Evolutionary conservation across 306 rosid species (phyloP), one percentile per base, ranked within the genome.

Genomic region (Lagenaria siceraria): DNA sequence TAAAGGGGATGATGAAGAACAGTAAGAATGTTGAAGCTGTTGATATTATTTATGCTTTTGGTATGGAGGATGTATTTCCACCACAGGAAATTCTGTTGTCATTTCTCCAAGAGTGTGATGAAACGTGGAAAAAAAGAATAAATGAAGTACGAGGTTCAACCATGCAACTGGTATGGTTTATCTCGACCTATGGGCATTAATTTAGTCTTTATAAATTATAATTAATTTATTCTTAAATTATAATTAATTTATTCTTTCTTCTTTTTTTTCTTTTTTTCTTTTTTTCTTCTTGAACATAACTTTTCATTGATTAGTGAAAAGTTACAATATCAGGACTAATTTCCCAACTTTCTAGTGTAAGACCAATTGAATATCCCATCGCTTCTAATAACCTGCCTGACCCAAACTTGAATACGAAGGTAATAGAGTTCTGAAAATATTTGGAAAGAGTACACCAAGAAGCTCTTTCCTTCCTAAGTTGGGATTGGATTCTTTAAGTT

Each of bases 11-110:
- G 83, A 55, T 69, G 80, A 88, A 77, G 80, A 85, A 56, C 46
- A 80, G 84, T 43, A 77, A 58, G 72, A 70, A 55, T 76, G 84
- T 83, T 78, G 88, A 85, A 80, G 87, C 88, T 9, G 55, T 88
- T 83, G 89, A 88, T 64, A 64, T 88, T 83, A 85, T 85, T 55
- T 83, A 81, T 82, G 82, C 84, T 76, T 85, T 88, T 87, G 92
- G 90, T 58, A 76, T 81, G 87, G 90, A 85, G 77, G 89, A 83
- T 78, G 80, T 74, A 77, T 38, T 80, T 78, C 63, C 87, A 80
- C 82, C 88, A 31, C 83, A 78, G 80, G 73, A 77, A 61, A 69
- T 51, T 42, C 82, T 88, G 75, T 73, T 78, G 35, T 84, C 90
- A 76, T 88, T 81, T 80, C 82, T 88, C 36, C 84, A 78, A 68